Conservation (phyloP, 306 rosid genomes). For the Sechiopsis laciniata region DNA sequence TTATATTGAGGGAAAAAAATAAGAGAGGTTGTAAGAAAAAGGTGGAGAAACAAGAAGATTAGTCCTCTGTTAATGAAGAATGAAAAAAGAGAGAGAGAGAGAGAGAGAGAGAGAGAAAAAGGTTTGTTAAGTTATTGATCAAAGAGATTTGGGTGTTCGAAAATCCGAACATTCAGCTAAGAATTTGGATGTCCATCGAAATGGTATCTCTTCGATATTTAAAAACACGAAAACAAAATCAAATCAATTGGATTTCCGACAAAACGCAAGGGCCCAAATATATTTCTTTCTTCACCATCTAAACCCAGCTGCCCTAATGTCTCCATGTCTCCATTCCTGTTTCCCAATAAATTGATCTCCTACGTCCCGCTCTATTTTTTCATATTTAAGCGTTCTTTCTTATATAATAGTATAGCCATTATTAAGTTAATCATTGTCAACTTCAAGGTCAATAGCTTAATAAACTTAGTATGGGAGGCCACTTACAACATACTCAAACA, state of each 20-base stretch:
- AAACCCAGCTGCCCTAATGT: constrained; percentile 2
- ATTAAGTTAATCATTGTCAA: too few relatives aligned
- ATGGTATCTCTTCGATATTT: not conserved
- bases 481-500: too few relatives aligned
- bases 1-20: constrained; percentile 4
- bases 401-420: too few relatives aligned
- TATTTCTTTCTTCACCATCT: not conserved
- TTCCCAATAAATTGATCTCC: constrained; percentile 10
- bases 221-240: too few relatives aligned
- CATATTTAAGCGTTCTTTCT: not conserved
- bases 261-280: not conserved
- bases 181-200: not conserved
- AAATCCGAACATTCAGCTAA: not conserved
- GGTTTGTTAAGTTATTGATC: not conserved
- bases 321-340: not conserved
- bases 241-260: not conserved
- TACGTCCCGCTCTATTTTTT: not conserved
- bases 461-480: too few relatives aligned
- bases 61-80: not conserved
- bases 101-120: too few relatives aligned
- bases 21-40: not conserved
- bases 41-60: not conserved
- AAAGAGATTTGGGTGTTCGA: not conserved
- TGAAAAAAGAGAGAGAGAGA: constrained; percentile 6
- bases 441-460: too few relatives aligned